Evolutionary conservation across 352 stramenopile genomes (phyloP).

Genomic region (Globisporangium ultimum): DNA sequence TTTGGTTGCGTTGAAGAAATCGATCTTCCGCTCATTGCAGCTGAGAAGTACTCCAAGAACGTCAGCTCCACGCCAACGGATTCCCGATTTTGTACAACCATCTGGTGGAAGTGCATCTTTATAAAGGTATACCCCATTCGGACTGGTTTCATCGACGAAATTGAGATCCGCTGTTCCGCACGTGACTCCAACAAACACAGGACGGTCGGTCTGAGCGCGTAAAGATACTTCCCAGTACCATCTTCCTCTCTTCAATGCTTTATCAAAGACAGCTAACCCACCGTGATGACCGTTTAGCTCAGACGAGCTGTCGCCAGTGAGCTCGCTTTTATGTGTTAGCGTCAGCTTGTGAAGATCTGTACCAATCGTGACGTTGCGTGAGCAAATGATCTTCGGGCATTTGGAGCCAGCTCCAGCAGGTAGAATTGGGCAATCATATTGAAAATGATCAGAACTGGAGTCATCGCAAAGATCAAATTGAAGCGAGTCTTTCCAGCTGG

Average conservation of each 20-base stretch:
- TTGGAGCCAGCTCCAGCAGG: slow-evolving; percentile 45
- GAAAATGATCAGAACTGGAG: slow-evolving; percentile 21
- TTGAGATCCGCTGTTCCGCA: slow-evolving; percentile 63
- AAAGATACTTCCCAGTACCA: slow-evolving; percentile 86
- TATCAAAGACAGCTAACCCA: slow-evolving; percentile 68
- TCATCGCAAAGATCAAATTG: slow-evolving; percentile 49
- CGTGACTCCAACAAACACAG: slow-evolving; percentile 73
- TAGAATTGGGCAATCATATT: slow-evolving; percentile 49
- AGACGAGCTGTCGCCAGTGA: background rate
- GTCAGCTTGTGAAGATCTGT: slow-evolving; percentile 68
- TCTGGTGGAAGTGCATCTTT: slow-evolving; percentile 24
- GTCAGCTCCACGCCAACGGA: slow-evolving; percentile 32
- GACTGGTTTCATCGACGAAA: slow-evolving; percentile 8
- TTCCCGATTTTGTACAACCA: slow-evolving; percentile 11
- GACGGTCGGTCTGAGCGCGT: slow-evolving; percentile 35
- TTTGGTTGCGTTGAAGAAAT: slow-evolving; percentile 49
- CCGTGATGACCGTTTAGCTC: slow-evolving; percentile 10
- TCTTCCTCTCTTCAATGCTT: slow-evolving; percentile 46
- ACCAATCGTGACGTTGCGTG: slow-evolving; percentile 52
- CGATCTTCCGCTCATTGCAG: slow-evolving; percentile 59
- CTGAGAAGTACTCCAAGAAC: slow-evolving; percentile 57
- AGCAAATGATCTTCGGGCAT: slow-evolving; percentile 72
- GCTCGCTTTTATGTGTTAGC: slow-evolving; percentile 29
- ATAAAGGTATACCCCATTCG: slow-evolving; percentile 33
- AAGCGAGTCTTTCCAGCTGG: slow-evolving; percentile 67